Evolutionary conservation across 352 stramenopile species (phyloP), one percentile per base, ranked within the genome.

Genomic region (Aphanomyces stellatus): DNA sequence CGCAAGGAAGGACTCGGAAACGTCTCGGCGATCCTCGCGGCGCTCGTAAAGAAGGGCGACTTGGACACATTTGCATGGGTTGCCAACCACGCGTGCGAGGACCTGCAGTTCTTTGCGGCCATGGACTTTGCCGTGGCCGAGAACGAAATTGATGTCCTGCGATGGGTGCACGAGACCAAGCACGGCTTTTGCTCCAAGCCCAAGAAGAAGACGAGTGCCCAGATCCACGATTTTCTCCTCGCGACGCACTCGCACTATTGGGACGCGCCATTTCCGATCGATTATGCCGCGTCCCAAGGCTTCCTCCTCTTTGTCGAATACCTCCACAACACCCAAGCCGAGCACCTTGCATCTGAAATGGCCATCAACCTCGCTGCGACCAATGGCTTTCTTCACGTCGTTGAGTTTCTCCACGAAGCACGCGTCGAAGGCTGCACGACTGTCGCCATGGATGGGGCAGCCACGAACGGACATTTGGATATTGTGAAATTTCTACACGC

Each of bases 281-380:
- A 63, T 34, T 34, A 22, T n/a, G 55, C 55, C 5, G 55, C 55
- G 5, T 49, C n/a, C 4, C 55, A 43, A 5, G 55, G 55, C 55
- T 48, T 34, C 40, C 55, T 63, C 33, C 11, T 43, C 55, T 49
- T 63, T 17, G 55, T 63, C 55, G 22, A 31, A 17, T 63, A 49
- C 55, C 40, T 63, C 7, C 55, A 63, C 55, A 43, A 63, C 30
- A 37, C 49, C 11, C 55, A 63, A 30, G 22, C 7, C 4, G 19
- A 30, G 31, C 1, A 63, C 13, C 24, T 42, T 8, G 33, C 33
- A 10, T 25, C 55, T 7, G 22, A 42, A 31, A 43, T 27, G 33
- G 71, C 71, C n/a, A 76, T 80, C 66, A 69, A 80, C 51, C 55
- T 72, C 35, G 72, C 74, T 1, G 72, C 74, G 8, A 65, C 63